Percentiles rank a stretch among this genome's conserved stretches.
phyloP scores from a whole-genome alignment of 2,329 filamentous ascomycete species.

The Exophiala mesophila region DNA sequence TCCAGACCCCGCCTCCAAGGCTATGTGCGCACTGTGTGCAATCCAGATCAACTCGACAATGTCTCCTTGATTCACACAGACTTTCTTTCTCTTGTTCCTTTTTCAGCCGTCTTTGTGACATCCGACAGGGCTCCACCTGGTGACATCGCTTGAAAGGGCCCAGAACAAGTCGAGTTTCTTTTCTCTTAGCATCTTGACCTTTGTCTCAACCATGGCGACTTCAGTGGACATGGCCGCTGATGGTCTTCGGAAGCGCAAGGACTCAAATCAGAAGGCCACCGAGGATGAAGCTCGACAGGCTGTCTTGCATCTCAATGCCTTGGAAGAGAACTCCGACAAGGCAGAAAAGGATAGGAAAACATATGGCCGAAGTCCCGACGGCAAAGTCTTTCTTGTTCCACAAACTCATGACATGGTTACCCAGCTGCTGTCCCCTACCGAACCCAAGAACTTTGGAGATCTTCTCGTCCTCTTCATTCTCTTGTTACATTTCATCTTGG shows the following conservation, averaged over 20 bases:
- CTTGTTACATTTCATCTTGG: conserved; percentile 65
- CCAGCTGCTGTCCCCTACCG: conserved; percentile 85
- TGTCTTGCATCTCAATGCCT: conserved; percentile 47
- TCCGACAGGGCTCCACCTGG: no score
- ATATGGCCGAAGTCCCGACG: conserved; percentile 84
- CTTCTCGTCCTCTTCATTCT: conserved; percentile 73
- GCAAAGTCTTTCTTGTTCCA: conserved; percentile 91
- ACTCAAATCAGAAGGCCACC: conserved; percentile 32
- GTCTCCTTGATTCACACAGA: no score
- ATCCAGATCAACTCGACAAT: no score
- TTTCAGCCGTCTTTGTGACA: no score
- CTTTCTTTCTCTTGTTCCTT: no score
- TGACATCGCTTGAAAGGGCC: no score
- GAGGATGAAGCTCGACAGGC: conserved; percentile 42
- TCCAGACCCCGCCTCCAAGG: no score
- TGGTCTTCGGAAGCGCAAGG: conserved; percentile 47
- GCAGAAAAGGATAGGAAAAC: conserved; percentile 63
- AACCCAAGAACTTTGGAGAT: conserved; percentile 94
- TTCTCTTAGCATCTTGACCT: no score
- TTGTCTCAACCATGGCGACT: conserved; percentile 3
- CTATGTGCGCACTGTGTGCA: no score
- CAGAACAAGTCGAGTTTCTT: no score
- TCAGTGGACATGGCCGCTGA: conserved; percentile 23
- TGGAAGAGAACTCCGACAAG: conserved; percentile 41
- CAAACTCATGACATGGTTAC: conserved; percentile 99